Base-by-base conservation (phyloP, 257 asterid species). In the Ocimum tenuiflorum region DNA sequence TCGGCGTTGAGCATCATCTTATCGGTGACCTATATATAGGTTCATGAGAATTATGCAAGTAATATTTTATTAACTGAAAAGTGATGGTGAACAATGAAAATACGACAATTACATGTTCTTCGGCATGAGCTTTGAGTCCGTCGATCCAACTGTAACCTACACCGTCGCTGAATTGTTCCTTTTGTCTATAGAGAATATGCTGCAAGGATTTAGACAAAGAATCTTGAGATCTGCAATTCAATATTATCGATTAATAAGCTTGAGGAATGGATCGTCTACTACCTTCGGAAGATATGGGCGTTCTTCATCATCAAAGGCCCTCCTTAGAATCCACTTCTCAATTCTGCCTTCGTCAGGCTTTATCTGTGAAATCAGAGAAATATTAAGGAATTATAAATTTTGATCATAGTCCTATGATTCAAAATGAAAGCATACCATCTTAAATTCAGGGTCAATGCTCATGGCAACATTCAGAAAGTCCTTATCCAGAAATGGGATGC, bases 61-160 rank as follows among this genome's bases (percentile, higher is more conserved):
- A 27, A 27, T n/a, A 27, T 27, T 27, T 27, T 27, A n/a, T 27
- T 27, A 27, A 1, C 3, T 27, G 31, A 27, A 27, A n/a, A 27
- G 31, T 1, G 31, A 27, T 27, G 31, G 4, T 27, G n/a, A 27
- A 27, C 4, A 7, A 46, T 22, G 29, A 45, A 7, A 22, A 12
- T 1, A 23, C 14, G 9, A 48, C 86, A n/a, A n/a, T n/a, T 80
- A 94, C 99, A 75, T 94, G 91, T 46, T 63, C 75, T 35, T 71
- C 92, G 1, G 96, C 96, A 54, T 94, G 99, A 51, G 88, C 91
- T 80, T 90, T 94, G 11, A 94, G 99, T 49, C 99, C 97, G 68
- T 94, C 99, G 7, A 94, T 94, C 99, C 99, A 94, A 66, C 96
- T 91, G 72, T 90, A 90, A 59, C 99, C 99, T 27, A 94, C 99